phyloP scores from a whole-genome alignment of 768 basidiomycete species.

The Trametes gibbosa region DNA sequence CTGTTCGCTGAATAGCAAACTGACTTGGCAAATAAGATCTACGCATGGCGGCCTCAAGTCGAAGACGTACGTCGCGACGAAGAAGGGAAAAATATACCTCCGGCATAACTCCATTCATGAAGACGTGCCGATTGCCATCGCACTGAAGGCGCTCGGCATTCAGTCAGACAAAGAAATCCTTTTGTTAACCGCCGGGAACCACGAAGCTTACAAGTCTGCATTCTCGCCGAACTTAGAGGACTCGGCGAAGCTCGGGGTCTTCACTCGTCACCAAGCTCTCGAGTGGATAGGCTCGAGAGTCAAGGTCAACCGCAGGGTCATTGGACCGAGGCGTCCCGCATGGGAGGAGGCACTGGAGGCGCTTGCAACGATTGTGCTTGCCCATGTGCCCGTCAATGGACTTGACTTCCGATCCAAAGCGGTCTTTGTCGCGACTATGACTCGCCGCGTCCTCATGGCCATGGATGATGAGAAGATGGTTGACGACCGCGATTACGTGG shows the following conservation, averaged over 20 bases:
- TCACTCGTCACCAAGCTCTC: slow-evolving; percentile 89
- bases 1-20: neutral
- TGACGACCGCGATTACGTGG: slow-evolving; percentile 98
- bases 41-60: slow-evolving; percentile 88
- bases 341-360: slow-evolving; percentile 97
- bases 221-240: slow-evolving; percentile 95
- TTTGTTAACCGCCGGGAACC: slow-evolving; percentile 87
- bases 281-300: slow-evolving; percentile 95
- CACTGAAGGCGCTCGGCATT: slow-evolving; percentile 93
- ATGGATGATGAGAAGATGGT: slow-evolving; percentile 97
- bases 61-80: slow-evolving; percentile 96
- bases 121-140: slow-evolving; percentile 94
- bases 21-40: slow-evolving; percentile 44
- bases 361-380: slow-evolving; percentile 94
- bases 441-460: slow-evolving; percentile 91
- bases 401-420: slow-evolving; percentile 92
- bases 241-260: slow-evolving; percentile 85
- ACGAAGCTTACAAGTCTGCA: slow-evolving; percentile 79
- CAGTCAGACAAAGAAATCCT: slow-evolving; percentile 98
- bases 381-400: slow-evolving; percentile 89
- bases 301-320: slow-evolving; percentile 77
- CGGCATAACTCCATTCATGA: slow-evolving; percentile 97
- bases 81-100: slow-evolving; percentile 92
- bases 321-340: slow-evolving; percentile 79
- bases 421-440: slow-evolving; percentile 98